These are phyloP conservation scores for Trichosporon inkin DNA, from an alignment of 1,284 basidiomycete genomes.

Conservation along the genomic window DNA sequence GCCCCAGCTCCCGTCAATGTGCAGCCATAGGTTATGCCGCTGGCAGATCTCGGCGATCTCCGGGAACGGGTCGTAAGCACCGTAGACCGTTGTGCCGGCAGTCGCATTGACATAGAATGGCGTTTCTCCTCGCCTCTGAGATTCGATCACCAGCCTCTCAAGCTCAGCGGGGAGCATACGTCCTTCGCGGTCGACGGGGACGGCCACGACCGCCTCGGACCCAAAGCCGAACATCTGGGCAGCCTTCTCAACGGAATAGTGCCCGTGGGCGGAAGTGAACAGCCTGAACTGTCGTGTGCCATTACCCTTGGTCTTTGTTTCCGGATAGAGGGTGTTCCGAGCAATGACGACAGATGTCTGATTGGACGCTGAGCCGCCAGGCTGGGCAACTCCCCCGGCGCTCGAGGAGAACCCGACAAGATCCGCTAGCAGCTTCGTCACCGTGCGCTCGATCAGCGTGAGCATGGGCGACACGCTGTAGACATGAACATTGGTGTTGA, in stretches of 20 bases:
- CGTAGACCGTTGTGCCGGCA: slow-evolving; percentile 50
- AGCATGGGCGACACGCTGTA: slow-evolving; percentile 50
- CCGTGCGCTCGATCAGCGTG: slow-evolving; percentile 38
- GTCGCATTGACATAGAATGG: slow-evolving; percentile 52
- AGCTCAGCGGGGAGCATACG: slow-evolving; percentile 25
- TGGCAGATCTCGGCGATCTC: slow-evolving; percentile 39
- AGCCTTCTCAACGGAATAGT: slow-evolving; percentile 50
- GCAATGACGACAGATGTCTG: slow-evolving; percentile 49
- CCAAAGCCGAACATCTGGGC: slow-evolving; percentile 50
- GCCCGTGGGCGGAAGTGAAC: slow-evolving; percentile 47
- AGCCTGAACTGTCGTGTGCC: slow-evolving; percentile 35
- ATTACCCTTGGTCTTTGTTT: slow-evolving; percentile 41
- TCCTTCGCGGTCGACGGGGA: slow-evolving; percentile 37
- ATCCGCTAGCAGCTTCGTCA: slow-evolving; percentile 26
- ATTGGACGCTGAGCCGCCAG: slow-evolving; percentile 50
- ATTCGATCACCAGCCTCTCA: slow-evolving; percentile 17
- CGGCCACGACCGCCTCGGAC: slow-evolving; percentile 39
- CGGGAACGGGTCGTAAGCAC: slow-evolving; percentile 46
- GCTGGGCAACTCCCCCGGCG: slow-evolving; percentile 30
- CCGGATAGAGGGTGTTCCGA: slow-evolving; percentile 43
- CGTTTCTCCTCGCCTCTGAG: slow-evolving; percentile 21
- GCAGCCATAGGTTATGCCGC: slow-evolving; percentile 40
- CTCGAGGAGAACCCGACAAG: slow-evolving; percentile 27
- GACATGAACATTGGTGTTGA: slow-evolving; percentile 52
- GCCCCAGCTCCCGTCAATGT: slow-evolving; percentile 51